Evolutionary conservation across 2,329 filamentous ascomycete species (phyloP).

Genomic region (Pyrenophora seminiperda): DNA sequence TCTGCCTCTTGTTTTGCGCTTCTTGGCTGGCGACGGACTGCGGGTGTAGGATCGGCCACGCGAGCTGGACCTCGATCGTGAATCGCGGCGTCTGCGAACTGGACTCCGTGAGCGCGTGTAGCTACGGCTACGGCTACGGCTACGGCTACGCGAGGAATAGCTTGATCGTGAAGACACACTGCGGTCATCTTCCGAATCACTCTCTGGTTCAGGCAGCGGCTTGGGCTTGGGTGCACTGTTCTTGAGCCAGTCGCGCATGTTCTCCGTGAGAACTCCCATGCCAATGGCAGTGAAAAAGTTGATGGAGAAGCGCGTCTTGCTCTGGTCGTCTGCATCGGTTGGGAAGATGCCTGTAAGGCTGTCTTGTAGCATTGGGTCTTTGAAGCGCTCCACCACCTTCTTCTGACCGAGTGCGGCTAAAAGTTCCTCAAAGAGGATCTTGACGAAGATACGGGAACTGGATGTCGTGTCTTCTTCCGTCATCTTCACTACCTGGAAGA

Average conservation of each 20-base stretch:
- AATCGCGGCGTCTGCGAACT: constrained; percentile 27
- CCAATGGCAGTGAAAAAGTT: constrained; percentile 99
- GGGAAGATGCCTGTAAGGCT: constrained; percentile 88
- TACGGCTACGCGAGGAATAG: constrained; percentile 39
- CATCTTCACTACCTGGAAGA: constrained; percentile 80
- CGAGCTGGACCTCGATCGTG: constrained; percentile 31
- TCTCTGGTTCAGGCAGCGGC: constrained; percentile 53
- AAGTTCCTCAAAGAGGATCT: constrained; percentile 94
- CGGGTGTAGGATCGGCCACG: no score
- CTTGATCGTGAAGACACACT: constrained; percentile 44
- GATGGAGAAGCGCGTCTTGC: constrained; percentile 94
- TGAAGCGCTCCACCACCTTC: constrained; percentile 76
- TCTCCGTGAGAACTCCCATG: constrained; percentile 92
- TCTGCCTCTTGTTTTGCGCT: no score
- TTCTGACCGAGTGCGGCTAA: constrained; percentile 84
- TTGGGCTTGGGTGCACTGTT: constrained; percentile 82
- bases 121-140: constrained; percentile 31
- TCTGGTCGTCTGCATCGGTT: constrained; percentile 74
- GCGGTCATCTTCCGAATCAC: constrained; percentile 40
- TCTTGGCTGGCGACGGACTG: no score
- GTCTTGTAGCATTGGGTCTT: constrained; percentile 73
- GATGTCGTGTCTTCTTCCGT: constrained; percentile 98
- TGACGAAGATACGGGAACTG: constrained; percentile 96
- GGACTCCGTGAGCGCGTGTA: constrained; percentile 34
- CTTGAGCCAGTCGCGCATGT: constrained; percentile 88